Evolutionary conservation across 2,329 filamentous ascomycete genomes (phyloP).

Genomic region (Diaporthe amygdali): DNA sequence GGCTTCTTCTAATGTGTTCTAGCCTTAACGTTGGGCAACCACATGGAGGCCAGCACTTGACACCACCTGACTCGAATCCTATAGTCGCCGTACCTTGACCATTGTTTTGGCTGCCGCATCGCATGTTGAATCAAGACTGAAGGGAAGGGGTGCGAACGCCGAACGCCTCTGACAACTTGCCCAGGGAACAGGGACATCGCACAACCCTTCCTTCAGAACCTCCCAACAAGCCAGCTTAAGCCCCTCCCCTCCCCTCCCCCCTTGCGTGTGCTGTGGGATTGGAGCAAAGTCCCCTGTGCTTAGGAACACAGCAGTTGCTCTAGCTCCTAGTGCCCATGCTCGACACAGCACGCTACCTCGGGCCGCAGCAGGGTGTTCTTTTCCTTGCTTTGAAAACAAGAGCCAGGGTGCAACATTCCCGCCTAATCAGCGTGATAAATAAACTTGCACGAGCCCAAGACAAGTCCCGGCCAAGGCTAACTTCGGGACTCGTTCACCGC

Average conservation of each 20-base stretch:
- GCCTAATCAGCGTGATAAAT: neutral
- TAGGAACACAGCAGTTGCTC: conserved; percentile 6
- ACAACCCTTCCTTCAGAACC: neutral
- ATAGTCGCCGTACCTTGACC: neutral
- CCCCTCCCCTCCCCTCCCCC: neutral
- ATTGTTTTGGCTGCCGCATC: neutral
- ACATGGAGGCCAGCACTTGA: neutral
- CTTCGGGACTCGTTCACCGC: conserved; percentile 5
- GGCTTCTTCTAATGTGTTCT: neutral
- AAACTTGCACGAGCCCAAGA: conserved; percentile 1
- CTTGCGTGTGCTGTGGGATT: neutral
- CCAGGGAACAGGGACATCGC: neutral
- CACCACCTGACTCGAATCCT: neutral
- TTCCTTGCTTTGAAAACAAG: conserved; percentile 4
- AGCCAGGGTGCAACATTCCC: conserved; percentile 3
- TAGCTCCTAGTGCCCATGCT: neutral
- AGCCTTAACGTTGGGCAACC: neutral
- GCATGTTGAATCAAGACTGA: neutral
- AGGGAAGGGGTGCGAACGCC: neutral
- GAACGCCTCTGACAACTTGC: neutral
- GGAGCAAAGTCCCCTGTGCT: neutral
- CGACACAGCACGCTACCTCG: neutral
- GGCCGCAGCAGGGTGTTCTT: conserved; percentile 1
- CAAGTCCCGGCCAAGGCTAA: neutral
- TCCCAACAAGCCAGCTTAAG: neutral